Evolutionary conservation across 768 basidiomycete genomes (phyloP).

Genomic region (Suillus decipiens): DNA sequence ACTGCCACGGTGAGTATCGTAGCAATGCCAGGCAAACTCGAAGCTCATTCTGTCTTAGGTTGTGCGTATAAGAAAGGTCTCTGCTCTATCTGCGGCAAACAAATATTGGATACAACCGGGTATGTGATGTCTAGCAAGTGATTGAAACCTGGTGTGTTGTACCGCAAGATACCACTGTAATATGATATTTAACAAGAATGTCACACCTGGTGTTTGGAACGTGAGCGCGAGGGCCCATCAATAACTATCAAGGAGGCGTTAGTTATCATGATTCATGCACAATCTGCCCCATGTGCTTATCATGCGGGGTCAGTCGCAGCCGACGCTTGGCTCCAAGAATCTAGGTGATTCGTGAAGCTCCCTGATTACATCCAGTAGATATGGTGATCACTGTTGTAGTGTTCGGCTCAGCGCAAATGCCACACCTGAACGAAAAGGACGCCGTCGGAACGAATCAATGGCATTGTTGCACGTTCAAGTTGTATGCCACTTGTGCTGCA

Average conservation of each 20-base stretch:
- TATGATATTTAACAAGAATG: constrained; percentile 10
- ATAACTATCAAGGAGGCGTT: constrained; percentile 19
- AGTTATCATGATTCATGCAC: constrained; percentile 25
- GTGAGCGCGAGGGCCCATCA: not conserved
- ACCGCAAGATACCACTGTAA: constrained; percentile 27
- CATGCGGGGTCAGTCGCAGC: constrained; percentile 27
- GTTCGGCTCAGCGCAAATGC: not conserved
- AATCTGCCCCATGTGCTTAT: constrained; percentile 33
- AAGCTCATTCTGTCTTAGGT: constrained; percentile 43
- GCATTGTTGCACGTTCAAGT: not conserved
- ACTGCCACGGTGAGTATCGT: constrained; percentile 72
- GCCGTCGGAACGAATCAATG: not conserved
- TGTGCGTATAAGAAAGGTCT: constrained; percentile 88
- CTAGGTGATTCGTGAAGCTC: not conserved
- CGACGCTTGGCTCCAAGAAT: not conserved
- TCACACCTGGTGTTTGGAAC: constrained; percentile 18
- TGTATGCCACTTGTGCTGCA: not conserved
- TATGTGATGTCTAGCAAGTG: constrained; percentile 88
- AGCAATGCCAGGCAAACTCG: constrained; percentile 9
- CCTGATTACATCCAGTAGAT: not conserved
- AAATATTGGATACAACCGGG: constrained; percentile 80
- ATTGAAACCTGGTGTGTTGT: constrained; percentile 12
- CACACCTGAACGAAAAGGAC: not conserved
- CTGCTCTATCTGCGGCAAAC: constrained; percentile 86
- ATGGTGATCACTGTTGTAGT: not conserved